These are phyloP conservation scores for Phytophthora idaei DNA, from an alignment of 352 stramenopile species.

Conservation along the genomic window DNA sequence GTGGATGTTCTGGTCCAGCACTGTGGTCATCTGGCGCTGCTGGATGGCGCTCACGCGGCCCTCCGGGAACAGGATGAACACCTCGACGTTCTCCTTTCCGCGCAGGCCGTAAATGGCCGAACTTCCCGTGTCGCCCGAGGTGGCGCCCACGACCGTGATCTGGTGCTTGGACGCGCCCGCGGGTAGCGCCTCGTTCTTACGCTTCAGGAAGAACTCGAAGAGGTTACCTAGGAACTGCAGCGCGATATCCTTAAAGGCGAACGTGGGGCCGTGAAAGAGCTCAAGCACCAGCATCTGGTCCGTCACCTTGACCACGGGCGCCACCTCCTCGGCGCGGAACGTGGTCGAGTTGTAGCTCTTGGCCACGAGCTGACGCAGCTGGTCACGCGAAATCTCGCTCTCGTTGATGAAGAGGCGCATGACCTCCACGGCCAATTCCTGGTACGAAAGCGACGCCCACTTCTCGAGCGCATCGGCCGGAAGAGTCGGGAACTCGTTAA, in stretches of 20 bases:
- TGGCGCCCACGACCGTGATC: constrained; percentile 97
- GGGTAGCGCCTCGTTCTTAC: constrained; percentile 80
- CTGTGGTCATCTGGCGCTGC: constrained; percentile 99
- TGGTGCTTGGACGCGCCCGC: constrained; percentile 60
- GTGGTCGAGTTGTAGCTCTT: constrained; percentile 92
- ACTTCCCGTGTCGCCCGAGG: constrained; percentile 97
- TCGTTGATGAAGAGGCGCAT: constrained; percentile 97
- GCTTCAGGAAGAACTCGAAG: constrained; percentile 98
- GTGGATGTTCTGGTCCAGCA: constrained; percentile 98
- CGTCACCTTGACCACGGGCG: constrained; percentile 92
- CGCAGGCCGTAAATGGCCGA: constrained; percentile 98
- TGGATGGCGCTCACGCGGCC: constrained; percentile 97
- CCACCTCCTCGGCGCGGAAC: constrained; percentile 95
- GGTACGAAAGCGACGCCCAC: constrained; percentile 93
- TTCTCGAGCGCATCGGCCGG: constrained; percentile 66
- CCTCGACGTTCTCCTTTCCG: constrained; percentile 97
- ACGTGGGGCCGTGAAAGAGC: constrained; percentile 99
- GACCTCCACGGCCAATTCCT: constrained; percentile 94
- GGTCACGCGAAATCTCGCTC: constrained; percentile 91
- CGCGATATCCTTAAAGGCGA: constrained; percentile 99
- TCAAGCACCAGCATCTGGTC: constrained; percentile 93
- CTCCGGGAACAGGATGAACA: constrained; percentile 98
- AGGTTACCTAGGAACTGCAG: constrained; percentile 99
- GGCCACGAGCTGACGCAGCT: constrained; percentile 92
- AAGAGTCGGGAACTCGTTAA: constrained; percentile 79